Base-by-base conservation (phyloP, 2,329 filamentous ascomycete genomes). In the Colletotrichum truncatum region DNA sequence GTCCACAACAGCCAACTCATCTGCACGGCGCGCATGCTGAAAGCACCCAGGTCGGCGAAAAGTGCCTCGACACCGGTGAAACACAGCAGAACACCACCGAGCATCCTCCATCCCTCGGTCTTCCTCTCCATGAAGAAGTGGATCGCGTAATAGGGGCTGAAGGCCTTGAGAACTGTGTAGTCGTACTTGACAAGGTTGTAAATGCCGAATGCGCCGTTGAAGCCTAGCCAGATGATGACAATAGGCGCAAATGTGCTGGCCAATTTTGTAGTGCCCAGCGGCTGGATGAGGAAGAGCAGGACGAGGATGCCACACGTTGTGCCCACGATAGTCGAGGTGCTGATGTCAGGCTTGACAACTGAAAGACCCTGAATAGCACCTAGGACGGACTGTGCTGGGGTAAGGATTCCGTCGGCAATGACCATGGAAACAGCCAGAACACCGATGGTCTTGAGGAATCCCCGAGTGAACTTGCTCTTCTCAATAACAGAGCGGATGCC, bases 61-160 rank as follows among this genome's bases (percentile, higher is more conserved):
- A 94, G 81, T 1, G 91, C 91, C 74, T 94, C 92, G n/a, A 92
- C 90, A 16, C 89, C 91, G 2, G 92, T 94, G 71, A 94, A 94
- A 3, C 89, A 86, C 9, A 94, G 84, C 2, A 94, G 76, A 18
- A 94, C 86, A 4, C 92, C 91, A n/a, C 89, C 90, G 2, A 93
- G 81, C 64, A 84, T 86, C 63, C 80, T 81, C 89, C 90, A 92
- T 1, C 87, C 89, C 5, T 85, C 80, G 4, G 84, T 81, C 56
- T 83, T 82, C 70, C 90, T 88, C 12, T 86, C 81, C 18, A 85
- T 75, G 38, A 92, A 82, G 72, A 88, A 92, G 4, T 80, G 73
- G 60, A 89, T 86, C 3, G 88, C 89, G 64, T 84, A 90, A 67
- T 84, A 85, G 0, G 86, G 86, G 38, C 79, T 85, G 67, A 88